These are phyloP conservation scores for Karstenula rhodostoma DNA, from an alignment of 2,329 filamentous ascomycete genomes.

Conservation along the genomic window DNA sequence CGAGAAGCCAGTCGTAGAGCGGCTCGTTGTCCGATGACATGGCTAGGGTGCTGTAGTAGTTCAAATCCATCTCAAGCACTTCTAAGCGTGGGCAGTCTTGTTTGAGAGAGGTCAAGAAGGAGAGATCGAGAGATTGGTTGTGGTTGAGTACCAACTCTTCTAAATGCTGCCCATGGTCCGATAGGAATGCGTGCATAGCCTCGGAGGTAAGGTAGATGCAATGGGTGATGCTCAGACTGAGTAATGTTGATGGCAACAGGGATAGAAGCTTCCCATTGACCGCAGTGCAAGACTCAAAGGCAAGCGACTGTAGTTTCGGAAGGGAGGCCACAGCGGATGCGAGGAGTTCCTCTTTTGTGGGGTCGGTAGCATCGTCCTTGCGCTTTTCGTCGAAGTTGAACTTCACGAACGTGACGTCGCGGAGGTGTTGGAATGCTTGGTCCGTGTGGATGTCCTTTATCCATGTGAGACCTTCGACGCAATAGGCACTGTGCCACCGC, in stretches of 20 bases:
- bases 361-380: slow-evolving; percentile 28
- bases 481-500: slow-evolving; percentile 65
- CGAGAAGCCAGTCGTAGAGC: slow-evolving; percentile 73
- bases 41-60: slow-evolving; percentile 75
- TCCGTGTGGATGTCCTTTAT: slow-evolving; percentile 57
- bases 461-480: slow-evolving; percentile 43
- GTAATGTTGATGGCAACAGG: slow-evolving; percentile 71
- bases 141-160: slow-evolving; percentile 75
- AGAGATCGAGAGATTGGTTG: slow-evolving; percentile 79
- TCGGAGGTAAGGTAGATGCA: slow-evolving; percentile 78
- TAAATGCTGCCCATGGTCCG: slow-evolving; percentile 72
- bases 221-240: slow-evolving; percentile 76
- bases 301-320: slow-evolving; percentile 70
- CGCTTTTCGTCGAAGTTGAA: slow-evolving; percentile 36
- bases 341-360: slow-evolving; percentile 52
- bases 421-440: slow-evolving; percentile 47
- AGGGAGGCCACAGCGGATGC: slow-evolving; percentile 65
- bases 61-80: slow-evolving; percentile 77
- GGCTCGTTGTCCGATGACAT: slow-evolving; percentile 77
- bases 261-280: slow-evolving; percentile 74
- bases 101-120: slow-evolving; percentile 74
- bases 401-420: slow-evolving; percentile 46
- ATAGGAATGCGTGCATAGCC: slow-evolving; percentile 70
- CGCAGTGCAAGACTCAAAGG: slow-evolving; percentile 78
- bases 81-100: slow-evolving; percentile 74